Percentiles rank a stretch among this genome's conserved stretches.
Conservation (phyloP, 2,329 filamentous ascomycete species). For the Neodidymelliopsis sp. region DNA sequence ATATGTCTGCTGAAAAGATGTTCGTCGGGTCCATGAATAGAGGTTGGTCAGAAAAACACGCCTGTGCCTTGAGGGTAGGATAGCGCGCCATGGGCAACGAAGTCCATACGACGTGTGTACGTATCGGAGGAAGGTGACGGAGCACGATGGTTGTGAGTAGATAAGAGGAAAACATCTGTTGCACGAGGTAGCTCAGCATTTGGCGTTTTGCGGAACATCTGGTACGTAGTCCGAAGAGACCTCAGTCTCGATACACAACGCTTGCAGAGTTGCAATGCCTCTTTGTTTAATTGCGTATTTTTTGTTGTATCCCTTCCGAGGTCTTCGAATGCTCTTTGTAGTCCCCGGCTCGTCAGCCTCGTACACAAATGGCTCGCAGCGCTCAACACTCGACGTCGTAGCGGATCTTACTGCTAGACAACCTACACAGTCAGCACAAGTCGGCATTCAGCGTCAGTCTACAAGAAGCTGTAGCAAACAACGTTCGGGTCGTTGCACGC, state of each 20-base stretch:
- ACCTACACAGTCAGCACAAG: too few species aligned
- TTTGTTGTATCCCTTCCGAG: not conserved
- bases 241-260: conserved; percentile 15
- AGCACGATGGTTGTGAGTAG: conserved; percentile 8
- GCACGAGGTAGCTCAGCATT: conserved; percentile 22
- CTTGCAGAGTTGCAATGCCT: conserved; percentile 19
- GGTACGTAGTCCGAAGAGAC: conserved; percentile 33
- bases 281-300: not conserved
- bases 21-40: not conserved
- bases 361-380: too few species aligned
- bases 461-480: too few species aligned
- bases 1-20: conserved; percentile 4
- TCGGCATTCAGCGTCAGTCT: too few species aligned
- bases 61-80: not conserved
- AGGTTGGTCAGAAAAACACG: not conserved
- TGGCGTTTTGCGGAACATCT: conserved; percentile 24
- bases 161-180: conserved; percentile 21
- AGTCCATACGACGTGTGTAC: not conserved
- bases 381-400: too few species aligned
- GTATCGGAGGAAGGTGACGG: conserved; percentile 9
- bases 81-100: not conserved
- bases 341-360: too few species aligned
- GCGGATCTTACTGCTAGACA: too few species aligned
- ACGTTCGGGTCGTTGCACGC: too few species aligned
- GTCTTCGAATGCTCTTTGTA: too few species aligned